Base-by-base conservation (phyloP, 495 filamentous ascomycete species). In the Apiosordaria backusii region DNA sequence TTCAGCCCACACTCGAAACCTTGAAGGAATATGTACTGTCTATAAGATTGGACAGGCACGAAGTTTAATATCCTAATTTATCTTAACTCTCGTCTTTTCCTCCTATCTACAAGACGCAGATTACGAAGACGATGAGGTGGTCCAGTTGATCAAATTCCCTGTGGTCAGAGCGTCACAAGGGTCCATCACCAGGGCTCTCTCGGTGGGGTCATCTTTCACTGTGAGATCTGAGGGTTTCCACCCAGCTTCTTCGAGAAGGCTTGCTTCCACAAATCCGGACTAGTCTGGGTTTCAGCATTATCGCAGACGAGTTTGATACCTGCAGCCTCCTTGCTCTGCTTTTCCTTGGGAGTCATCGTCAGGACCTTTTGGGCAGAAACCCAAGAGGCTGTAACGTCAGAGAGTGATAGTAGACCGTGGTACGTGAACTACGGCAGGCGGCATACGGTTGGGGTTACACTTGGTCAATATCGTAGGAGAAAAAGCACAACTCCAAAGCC, bases 221-320 rank as follows among this genome's bases (percentile, higher is more conserved):
- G 10, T 45, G 10, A 15, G 35, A 45, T 45, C 35, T 45, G 35
- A 45, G 35, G 16, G 35, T 45, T 45, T 45, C 2, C 53, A 7
- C 19, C 57, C 24, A 13, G 16, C 26, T 59, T 21, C 21, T 59
- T 18, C 24, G 22, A 25, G 57, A 61, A 22, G 29, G n/a, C 16
- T 25, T 21, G 27, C 21, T 61, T 29, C 16, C 23, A 16, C 23
- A 25, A 59, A 25, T 59, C 57, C 16, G 57, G 16, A 25, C 53
- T 21, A 59, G 9, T 59, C 57, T 27, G 59, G 27, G 59, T 61
- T 61, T 61, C 59, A 61, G 59, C 59, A 61, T 61, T 18, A 61
- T 15, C 59, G 26, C 29, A 45, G 59, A 18, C 59, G 18, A 45
- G 59, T 61, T 61, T 61, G 29, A 45, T 19, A 45, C n/a, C 6